Evolutionary conservation across 495 filamentous ascomycete genomes (phyloP).

Genomic region (Neurospora sp.): DNA sequence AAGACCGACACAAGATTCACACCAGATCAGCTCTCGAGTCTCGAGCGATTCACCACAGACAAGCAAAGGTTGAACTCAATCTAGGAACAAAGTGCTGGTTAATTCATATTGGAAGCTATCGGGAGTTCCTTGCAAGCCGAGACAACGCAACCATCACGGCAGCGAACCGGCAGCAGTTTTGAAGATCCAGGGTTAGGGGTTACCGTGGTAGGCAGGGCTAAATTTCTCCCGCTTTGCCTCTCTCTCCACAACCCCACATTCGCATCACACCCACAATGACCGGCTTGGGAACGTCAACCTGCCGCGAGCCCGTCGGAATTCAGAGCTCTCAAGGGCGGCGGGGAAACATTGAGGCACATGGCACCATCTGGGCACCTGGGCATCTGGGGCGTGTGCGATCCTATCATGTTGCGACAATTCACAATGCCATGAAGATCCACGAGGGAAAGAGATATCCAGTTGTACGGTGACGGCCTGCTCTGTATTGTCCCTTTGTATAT

Average conservation of each 20-base stretch:
- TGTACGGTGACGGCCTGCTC: background rate
- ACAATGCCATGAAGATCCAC: background rate
- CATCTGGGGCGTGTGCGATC: background rate
- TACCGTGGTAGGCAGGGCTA: conserved; percentile 16
- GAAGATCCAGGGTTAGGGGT: background rate
- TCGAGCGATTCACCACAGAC: background rate
- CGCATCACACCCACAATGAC: conserved; percentile 14
- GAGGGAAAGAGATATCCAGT: background rate
- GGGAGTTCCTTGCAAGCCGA: background rate
- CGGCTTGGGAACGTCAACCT: conserved; percentile 17
- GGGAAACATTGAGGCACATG: conserved; percentile 17
- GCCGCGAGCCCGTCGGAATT: conserved; percentile 21
- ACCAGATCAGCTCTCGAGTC: background rate
- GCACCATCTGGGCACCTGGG: conserved; percentile 8
- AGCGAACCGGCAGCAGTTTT: background rate
- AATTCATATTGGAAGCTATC: background rate
- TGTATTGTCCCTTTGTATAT: background rate
- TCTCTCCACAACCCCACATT: conserved; percentile 12
- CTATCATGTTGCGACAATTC: conserved; percentile 17
- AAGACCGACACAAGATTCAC: background rate
- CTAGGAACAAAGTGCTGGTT: background rate
- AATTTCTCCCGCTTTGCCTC: conserved; percentile 24
- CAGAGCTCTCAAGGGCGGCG: conserved; percentile 9
- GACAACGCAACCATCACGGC: background rate
- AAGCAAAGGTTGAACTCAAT: background rate